Evolutionary conservation across 2,329 filamentous ascomycete species (phyloP), one percentile per base, ranked within the genome.

Genomic region (Colletotrichum magnum): DNA sequence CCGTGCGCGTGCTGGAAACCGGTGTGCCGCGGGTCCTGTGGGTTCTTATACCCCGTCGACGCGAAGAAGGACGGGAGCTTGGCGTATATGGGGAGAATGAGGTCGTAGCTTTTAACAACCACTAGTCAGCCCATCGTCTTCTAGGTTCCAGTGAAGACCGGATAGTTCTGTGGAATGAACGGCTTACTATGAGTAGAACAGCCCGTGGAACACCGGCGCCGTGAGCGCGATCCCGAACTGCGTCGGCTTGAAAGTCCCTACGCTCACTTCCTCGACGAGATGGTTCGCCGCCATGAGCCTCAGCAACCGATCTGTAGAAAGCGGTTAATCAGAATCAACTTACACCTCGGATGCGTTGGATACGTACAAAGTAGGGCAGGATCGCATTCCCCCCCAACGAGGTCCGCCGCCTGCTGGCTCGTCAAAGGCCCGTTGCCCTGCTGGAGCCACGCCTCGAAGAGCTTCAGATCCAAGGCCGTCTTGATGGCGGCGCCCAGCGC

Each of bases 211-310:
- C 2, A 56, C 16, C 3, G 63, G 63, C 13, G 63, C 39, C 1
- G 63, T 61, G 4, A 54, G 48, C 7, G 57, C 41, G 2, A 16
- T 16, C 10, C 63, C 39, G 18, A 66, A 66, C 9, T 15, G 41
- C 7, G 56, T 61, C 0, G 48, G 63, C 16, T 50, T 47, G 48
- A 66, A 66, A 9, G 7, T 48, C 6, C 57, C 57, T 12, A 36
- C n/a, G 0, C 48, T 41, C 5, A 13, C 9, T 16, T 66, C 63
- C 26, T 66, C 41, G 0, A 61, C 0, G 0, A 66, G 48, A 48
- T 66, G 41, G 9, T 61, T 66, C 6, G 57, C 51, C 5, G 63
- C 63, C 18, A 66, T 10, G 6, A 66, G 50, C 10, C 63, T 48
- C 2, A 66, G 41, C 3, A 66, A 28, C 3, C 63, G 63, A 18